Evolutionary conservation across 1,284 basidiomycete genomes (phyloP), one percentile per base, ranked within the genome.

Genomic region (Cystobasidium pallidum): DNA sequence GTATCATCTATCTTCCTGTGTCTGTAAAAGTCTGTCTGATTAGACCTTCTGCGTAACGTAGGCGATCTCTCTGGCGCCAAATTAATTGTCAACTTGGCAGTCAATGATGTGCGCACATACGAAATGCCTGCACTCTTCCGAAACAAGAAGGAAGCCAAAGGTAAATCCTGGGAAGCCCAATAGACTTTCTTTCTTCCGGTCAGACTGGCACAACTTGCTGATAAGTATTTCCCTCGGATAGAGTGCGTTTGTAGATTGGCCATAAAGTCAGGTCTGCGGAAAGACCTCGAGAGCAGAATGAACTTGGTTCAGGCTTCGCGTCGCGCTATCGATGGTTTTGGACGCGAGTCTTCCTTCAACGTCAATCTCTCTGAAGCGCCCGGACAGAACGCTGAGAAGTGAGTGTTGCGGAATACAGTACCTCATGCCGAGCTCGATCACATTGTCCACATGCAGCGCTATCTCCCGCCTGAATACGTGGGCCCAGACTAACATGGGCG

Each of bases 121-220:
- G 32, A 36, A 13, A 64, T 71, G 19, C 47, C 58, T 36, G 59
- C 68, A 1, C 30, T 36, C 1, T 64, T 71, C 24, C 41, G 61
- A 21, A 63, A 43, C 24, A 71, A 64, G 39, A 51, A 49, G 32
- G 68, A 71, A 32, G 68, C 68, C 30, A 71, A 71, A 57, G 62
- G 62, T 51, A 43, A 26, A 41, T 19, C 6, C 3, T 4, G 3
- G 11, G 15, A 45, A 2, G 51, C 3, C 11, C 10, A 26, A 11
- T 32, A 19, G 36, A 13, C 13, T 39, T 13, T 39, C 13, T 13
- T 39, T 13, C 36, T 39, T 39, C 36, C 7, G 36, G 13, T 28
- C 30, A 15, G 24, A 4, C 30, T n/a, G n/a, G n/a, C 51, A 54
- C 4, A 3, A 11, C 1, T 13, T 28, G 24, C 36, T 39, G 13